phyloP scores from a whole-genome alignment of 2,329 filamentous ascomycete genomes.

The Aspergillus spinulosporus region DNA sequence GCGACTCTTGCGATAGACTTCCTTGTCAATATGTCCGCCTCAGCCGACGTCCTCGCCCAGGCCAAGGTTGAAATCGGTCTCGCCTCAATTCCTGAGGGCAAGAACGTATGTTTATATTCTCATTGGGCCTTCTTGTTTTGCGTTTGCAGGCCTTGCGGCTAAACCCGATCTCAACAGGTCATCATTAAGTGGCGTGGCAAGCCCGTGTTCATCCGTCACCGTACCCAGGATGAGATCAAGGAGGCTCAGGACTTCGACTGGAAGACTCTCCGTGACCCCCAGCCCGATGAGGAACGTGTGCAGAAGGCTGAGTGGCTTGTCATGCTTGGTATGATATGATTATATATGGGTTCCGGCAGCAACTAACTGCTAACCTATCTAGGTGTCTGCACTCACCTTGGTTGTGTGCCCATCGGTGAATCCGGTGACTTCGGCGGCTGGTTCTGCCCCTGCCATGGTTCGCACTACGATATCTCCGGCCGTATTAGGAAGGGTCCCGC shows the following conservation, averaged over 20 bases:
- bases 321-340: slow-evolving; percentile 74
- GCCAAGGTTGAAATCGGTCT: slow-evolving; percentile 99
- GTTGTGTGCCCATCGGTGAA: slow-evolving; percentile 98
- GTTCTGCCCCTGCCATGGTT: slow-evolving; percentile 99
- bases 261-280: slow-evolving; percentile 81
- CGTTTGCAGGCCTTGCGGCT: slow-evolving; percentile 9
- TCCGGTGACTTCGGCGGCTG: slow-evolving; percentile 97
- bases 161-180: slow-evolving; percentile 57
- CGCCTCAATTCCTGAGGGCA: slow-evolving; percentile 90
- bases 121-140: neutral
- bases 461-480: slow-evolving; percentile 99
- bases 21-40: slow-evolving; percentile 99
- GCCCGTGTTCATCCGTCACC: slow-evolving; percentile 99
- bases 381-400: slow-evolving; percentile 98
- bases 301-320: slow-evolving; percentile 98
- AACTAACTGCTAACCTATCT: slow-evolving; percentile 6
- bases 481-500: slow-evolving; percentile 97
- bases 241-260: slow-evolving; percentile 89
- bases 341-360: neutral
- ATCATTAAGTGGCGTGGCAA: slow-evolving; percentile 99
- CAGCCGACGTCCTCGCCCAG: slow-evolving; percentile 96
- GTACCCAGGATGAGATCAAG: slow-evolving; percentile 87
- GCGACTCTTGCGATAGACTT: slow-evolving; percentile 69
- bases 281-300: slow-evolving; percentile 87
- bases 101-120: slow-evolving; percentile 71